phyloP scores from a whole-genome alignment of 1,284 basidiomycete species.

The Coniophora puteana region DNA sequence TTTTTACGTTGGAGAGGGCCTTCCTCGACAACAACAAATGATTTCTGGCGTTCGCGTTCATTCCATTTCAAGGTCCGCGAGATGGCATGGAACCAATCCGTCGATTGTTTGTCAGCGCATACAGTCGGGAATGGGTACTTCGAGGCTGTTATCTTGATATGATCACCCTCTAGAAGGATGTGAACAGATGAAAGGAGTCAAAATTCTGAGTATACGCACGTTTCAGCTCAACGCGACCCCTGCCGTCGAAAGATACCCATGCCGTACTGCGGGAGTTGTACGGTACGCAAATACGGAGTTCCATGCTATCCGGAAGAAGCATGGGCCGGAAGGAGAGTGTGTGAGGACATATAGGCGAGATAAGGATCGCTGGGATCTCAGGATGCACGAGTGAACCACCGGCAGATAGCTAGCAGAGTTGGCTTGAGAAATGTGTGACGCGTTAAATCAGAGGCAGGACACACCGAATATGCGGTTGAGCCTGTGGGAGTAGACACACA shows the following conservation, averaged over 20 bases:
- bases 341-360: conserved; percentile 98
- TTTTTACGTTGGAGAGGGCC: conserved; percentile 48
- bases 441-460: conserved; percentile 22
- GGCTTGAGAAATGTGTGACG: conserved; percentile 10
- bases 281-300: conserved; percentile 95
- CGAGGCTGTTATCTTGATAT: conserved; percentile 98
- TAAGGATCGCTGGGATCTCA: conserved; percentile 94
- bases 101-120: conserved; percentile 95
- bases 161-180: conserved; percentile 82
- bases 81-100: conserved; percentile 97
- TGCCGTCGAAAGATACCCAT: conserved; percentile 98
- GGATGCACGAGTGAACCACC: conserved; percentile 98
- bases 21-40: conserved; percentile 96
- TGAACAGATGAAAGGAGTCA: conserved; percentile 2
- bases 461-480: conserved; percentile 94
- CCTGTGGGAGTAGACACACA: conserved; percentile 97
- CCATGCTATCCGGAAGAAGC: conserved; percentile 98
- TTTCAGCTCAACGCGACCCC: conserved; percentile 92
- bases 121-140: conserved; percentile 99
- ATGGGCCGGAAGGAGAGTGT: conserved; percentile 98
- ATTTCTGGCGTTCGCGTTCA: conserved; percentile 95
- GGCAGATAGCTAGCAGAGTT: conserved; percentile 74
- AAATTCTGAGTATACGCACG: conserved; percentile 53
- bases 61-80: conserved; percentile 47
- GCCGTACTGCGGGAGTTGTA: conserved; percentile 98